Base-by-base conservation (phyloP, 257 asterid species). In the Jasminum sambac region DNA sequence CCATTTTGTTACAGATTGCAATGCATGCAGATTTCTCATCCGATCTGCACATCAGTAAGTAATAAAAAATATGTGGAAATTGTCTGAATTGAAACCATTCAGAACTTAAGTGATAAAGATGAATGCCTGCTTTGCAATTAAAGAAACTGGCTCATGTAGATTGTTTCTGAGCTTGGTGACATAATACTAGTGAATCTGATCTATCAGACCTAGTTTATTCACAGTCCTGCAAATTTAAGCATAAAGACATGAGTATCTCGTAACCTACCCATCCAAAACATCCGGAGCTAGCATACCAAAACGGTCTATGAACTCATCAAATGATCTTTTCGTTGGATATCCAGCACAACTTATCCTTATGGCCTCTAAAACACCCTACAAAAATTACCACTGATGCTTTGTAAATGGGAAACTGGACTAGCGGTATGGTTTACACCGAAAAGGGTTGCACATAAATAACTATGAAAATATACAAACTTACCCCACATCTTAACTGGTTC, bases 311-410 rank as follows among this genome's bases (percentile, higher is more conserved):
- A 94, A 94, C 85, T 94, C 98, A 71, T 91, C 95, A 37, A 94
- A 94, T 68, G 96, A 85, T 79, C 97, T 69, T 83, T 89, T 91
- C 5, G 97, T 94, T 67, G 98, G 98, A 76, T 94, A 94, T 63
- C 98, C 98, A 40, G 97, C 97, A 66, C 98, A 91, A 55, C 97
- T 94, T 67, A 94, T 94, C 80, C 98, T 87, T 79, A 94, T 94
- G 69, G 98, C 98, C 77, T 94, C 98, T 69, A 94, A 55, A 37
- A 94, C 97, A 81, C 98, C 98, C 98, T 94, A 85, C 68, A 74
- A 82, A 63, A 72, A 61, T 75, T 58, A 75, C 69, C 74, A 44
- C 69, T 50, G 67, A 64, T 59, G 72, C 67, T 72, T 69, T 55
- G 66, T 72, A 5, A 76, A 62, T 67, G 39, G 76, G 42, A 41